These are phyloP conservation scores for Borealophlyctis nickersoniae DNA, from an alignment of 192 early-diverging fungal species.

Conservation along the genomic window DNA sequence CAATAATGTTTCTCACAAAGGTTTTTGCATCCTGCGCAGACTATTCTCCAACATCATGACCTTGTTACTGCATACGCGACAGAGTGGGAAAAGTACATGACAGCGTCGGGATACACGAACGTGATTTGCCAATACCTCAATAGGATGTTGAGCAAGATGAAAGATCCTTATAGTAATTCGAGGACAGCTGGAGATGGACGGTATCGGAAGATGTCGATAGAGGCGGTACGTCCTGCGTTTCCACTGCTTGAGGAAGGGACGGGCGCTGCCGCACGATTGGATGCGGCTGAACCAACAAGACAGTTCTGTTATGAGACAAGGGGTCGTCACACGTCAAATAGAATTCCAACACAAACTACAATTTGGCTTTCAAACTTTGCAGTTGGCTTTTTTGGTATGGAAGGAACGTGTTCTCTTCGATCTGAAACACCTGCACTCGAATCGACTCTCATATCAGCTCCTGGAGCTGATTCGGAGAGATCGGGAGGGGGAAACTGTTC, in stretches of 20 bases:
- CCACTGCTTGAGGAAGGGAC: slow-evolving; percentile 4
- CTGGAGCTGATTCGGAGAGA: slow-evolving; percentile 66
- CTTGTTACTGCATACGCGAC: slow-evolving; percentile 63
- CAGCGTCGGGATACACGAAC: slow-evolving; percentile 59
- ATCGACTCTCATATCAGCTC: slow-evolving; percentile 66
- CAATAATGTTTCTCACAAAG: too few species aligned
- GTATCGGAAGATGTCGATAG: slow-evolving; percentile 22
- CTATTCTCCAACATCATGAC: slow-evolving; percentile 63
- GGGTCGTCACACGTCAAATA: too few species aligned
- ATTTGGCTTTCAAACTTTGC: too few species aligned
- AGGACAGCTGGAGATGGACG: not conserved
- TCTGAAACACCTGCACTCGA: slow-evolving; percentile 55
- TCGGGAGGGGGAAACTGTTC: slow-evolving; percentile 62
- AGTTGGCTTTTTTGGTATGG: slow-evolving; percentile 76
- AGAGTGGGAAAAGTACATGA: slow-evolving; percentile 64
- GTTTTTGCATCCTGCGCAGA: too few species aligned
- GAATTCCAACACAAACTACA: too few species aligned
- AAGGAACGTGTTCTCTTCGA: slow-evolving; percentile 60
- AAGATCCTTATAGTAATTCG: slow-evolving; percentile 34
- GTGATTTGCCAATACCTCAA: slow-evolving; percentile 73
- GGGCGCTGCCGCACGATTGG: too few species aligned
- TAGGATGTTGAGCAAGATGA: slow-evolving; percentile 44
- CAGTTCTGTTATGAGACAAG: too few species aligned
- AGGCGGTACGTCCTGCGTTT: slow-evolving; percentile 14
- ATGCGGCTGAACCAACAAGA: too few species aligned